Conservation (phyloP, 805 yeast species). For the Saccharomyces jurei region DNA sequence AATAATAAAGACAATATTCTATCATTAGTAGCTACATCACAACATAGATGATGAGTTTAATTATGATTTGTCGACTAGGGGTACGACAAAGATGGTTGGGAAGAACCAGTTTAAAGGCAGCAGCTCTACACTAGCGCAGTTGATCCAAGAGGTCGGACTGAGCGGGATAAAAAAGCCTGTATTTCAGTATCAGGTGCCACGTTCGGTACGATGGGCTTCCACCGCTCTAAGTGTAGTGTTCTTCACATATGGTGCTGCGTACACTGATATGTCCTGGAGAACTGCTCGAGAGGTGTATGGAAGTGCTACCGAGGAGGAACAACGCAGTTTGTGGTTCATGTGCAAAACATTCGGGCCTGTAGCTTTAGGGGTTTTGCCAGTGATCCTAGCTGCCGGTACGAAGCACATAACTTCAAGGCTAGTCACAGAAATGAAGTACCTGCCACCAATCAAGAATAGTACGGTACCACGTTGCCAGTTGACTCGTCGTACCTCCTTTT, state of each 20-base stretch:
- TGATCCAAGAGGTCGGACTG: neutral
- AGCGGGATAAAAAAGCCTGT: constrained; percentile 6
- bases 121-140: neutral
- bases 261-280: constrained; percentile 22
- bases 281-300: constrained; percentile 13
- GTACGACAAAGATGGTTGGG: neutral
- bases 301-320: constrained; percentile 9
- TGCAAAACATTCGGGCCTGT: constrained; percentile 21
- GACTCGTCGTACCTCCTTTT: constrained; percentile 17
- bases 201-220: constrained; percentile 14
- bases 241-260: constrained; percentile 23
- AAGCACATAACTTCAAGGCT: constrained; percentile 21
- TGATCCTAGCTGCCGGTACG: constrained; percentile 20
- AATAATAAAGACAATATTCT: neutral
- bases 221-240: constrained; percentile 21
- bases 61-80: neutral
- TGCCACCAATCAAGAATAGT: constrained; percentile 11
- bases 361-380: constrained; percentile 21
- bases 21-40: neutral
- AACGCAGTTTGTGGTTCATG: constrained; percentile 9
- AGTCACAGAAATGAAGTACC: constrained; percentile 20
- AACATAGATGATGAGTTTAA: neutral
- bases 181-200: constrained; percentile 13
- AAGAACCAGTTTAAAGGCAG: neutral
- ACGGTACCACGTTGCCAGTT: constrained; percentile 16